A percentile compares a stretch with the other conserved stretches of the same genome.
phyloP scores from a whole-genome alignment of 2,329 filamentous ascomycete species.

The Scedosporium aurantiacum region DNA sequence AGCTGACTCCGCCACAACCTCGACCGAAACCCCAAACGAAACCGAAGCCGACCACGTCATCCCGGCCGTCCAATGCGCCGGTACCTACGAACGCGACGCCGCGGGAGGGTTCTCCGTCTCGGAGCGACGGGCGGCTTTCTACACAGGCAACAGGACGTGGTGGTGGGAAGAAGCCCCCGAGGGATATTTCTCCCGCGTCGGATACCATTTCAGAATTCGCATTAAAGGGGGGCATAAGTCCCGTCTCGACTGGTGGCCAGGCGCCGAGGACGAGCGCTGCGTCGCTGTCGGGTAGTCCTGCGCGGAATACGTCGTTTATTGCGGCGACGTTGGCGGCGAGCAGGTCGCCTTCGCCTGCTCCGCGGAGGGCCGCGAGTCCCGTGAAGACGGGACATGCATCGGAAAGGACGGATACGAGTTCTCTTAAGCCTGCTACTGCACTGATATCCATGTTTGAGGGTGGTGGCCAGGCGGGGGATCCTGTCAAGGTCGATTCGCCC shows the following conservation, averaged over 20 bases:
- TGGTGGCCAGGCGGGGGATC: slow-evolving; percentile 14
- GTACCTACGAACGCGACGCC: background rate
- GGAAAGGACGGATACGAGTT: slow-evolving; percentile 36
- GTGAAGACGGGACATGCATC: background rate
- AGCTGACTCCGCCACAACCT: background rate
- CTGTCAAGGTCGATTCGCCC: slow-evolving; percentile 21
- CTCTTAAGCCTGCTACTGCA: slow-evolving; percentile 51
- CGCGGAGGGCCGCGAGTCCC: slow-evolving; percentile 10
- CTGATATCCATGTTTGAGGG: slow-evolving; percentile 61
- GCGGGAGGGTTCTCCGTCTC: background rate
- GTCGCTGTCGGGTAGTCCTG: background rate
- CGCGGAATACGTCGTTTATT: background rate
- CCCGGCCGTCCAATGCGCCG: background rate
- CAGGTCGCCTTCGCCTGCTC: slow-evolving; percentile 8
- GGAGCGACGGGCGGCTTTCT: background rate
- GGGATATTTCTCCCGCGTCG: background rate
- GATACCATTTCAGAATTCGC: background rate
- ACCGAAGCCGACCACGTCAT: background rate
- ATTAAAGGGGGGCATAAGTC: background rate
- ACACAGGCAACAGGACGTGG: background rate
- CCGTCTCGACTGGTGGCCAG: background rate
- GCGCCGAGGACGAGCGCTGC: background rate
- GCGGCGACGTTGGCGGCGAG: background rate
- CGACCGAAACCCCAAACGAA: background rate
- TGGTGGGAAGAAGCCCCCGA: background rate